Evolutionary conservation across 257 asterid genomes (phyloP), one percentile per base, ranked within the genome.

Genomic region (Capsicum pubescens): DNA sequence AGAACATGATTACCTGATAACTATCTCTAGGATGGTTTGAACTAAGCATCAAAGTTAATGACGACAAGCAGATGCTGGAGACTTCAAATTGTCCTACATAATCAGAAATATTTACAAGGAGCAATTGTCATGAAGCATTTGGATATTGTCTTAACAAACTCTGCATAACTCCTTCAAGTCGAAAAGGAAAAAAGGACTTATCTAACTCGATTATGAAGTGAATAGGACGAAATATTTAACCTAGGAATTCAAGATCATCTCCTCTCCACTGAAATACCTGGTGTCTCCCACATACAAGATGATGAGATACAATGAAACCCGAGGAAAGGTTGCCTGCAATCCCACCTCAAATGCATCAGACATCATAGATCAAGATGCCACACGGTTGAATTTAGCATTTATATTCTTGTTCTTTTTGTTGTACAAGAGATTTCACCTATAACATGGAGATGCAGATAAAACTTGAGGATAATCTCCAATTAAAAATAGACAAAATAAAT

Each of bases 21-120:
- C 59, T 11, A 72, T 46, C 58, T n/a, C 14, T 39, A 11, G 39
- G 42, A 6, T 10, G 26, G 59, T n/a, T 46, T 70, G 57, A 72
- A 48, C 44, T 48, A 46, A 71, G 39, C 80, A 71, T 71, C 58
- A n/a, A n/a, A 21, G n/a, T 54, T 21, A 50, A 74, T 50, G 80
- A 74, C 61, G 1, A 50, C 39, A 50, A 19, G 19, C 80, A 19
- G 44, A 74, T 74, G 60, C n/a, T 19, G 80, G 19, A 46, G 44
- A 72, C 59, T 48, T 59, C 60, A 72, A 72, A 19, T 21, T 7
- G 11, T 72, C 11, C 80, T 48, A 19, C 44, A 72, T 72, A 7
- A 72, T 48, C 60, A 48, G 4, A 11, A 6, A 6, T 19, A 72
- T 26, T 72, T 48, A 72, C 44, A 48, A 19, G 60, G 80, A 48